Percentiles rank a stretch among this genome's conserved stretches.
These are phyloP conservation scores for Fraxinus greggii DNA, from an alignment of 305 asterid species.

Conservation along the genomic window DNA sequence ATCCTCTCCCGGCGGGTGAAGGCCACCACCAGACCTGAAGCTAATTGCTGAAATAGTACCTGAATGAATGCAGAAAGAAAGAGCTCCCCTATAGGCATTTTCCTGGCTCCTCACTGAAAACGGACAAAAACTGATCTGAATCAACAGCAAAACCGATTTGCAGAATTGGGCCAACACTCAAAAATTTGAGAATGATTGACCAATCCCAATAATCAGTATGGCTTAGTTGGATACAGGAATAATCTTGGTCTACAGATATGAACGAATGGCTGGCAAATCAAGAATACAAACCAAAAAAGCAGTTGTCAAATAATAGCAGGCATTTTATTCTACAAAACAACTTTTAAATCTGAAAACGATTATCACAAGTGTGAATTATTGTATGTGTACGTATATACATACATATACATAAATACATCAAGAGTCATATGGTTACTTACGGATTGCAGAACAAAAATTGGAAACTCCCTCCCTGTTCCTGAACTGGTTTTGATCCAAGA, in stretches of 20 bases:
- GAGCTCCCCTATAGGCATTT: constrained; percentile 55
- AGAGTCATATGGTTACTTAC: not conserved
- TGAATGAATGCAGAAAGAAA: constrained; percentile 50
- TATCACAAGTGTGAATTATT: not conserved
- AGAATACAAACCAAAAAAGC: not conserved
- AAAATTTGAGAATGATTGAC: not conserved
- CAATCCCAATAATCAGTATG: not conserved
- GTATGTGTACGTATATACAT: not conserved
- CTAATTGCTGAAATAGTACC: constrained; percentile 46
- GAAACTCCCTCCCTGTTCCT: not conserved
- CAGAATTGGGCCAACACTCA: not conserved
- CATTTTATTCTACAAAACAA: not conserved
- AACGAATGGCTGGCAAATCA: not conserved
- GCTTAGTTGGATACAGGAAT: not conserved
- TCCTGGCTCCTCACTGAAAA: constrained; percentile 16
- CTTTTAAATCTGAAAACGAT: not conserved
- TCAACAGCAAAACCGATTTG: not conserved
- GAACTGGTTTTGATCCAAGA: not conserved
- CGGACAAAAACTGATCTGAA: not conserved
- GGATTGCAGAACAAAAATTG: not conserved
- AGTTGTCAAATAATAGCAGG: not conserved
- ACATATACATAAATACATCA: not conserved
- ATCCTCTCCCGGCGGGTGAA: constrained; percentile 53
- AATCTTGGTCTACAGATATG: not conserved
- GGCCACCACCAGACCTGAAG: constrained; percentile 31